phyloP scores from a whole-genome alignment of 495 filamentous ascomycete genomes.

The Aspergillus wentii region DNA sequence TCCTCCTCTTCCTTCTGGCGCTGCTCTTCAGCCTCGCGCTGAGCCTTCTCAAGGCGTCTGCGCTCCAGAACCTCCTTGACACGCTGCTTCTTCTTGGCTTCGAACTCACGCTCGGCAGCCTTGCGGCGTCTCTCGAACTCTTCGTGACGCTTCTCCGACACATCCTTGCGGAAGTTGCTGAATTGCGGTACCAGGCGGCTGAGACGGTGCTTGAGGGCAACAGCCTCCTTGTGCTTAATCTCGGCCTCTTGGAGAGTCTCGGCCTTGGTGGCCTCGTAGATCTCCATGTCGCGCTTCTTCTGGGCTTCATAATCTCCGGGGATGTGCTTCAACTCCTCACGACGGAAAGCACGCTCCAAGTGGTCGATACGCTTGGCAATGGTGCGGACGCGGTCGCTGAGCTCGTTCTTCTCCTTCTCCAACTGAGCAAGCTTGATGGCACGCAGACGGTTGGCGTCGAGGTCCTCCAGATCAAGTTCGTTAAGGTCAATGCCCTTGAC shows the following conservation, averaged over 20 bases:
- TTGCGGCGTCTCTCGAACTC: constrained; percentile 92
- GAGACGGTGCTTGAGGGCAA: constrained; percentile 88
- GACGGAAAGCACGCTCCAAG: constrained; percentile 91
- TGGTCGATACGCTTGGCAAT: constrained; percentile 97
- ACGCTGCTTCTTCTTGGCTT: constrained; percentile 81
- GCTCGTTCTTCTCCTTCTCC: constrained; percentile 94
- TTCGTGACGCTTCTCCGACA: constrained; percentile 81
- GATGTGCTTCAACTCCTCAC: constrained; percentile 91
- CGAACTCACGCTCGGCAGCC: constrained; percentile 81
- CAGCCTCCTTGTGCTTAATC: constrained; percentile 81
- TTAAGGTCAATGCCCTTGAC: constrained; percentile 74
- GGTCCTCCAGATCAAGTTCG: constrained; percentile 73
- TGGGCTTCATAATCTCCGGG: constrained; percentile 81
- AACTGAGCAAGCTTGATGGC: constrained; percentile 91
- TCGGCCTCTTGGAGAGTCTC: constrained; percentile 76
- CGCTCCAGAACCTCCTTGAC: constrained; percentile 77
- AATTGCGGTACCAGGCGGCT: constrained; percentile 74
- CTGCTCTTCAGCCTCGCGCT: constrained; percentile 77
- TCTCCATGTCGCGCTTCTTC: constrained; percentile 70
- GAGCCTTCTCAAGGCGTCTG: constrained; percentile 65
- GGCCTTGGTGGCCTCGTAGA: constrained; percentile 72
- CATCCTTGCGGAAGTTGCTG: constrained; percentile 70
- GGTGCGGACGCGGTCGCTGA: constrained; percentile 81
- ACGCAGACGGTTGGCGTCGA: constrained; percentile 85
- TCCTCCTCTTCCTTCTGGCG: constrained; percentile 78